These are phyloP conservation scores for Penicillium sclerotigenum DNA, from an alignment of 2,329 filamentous ascomycete species.

Conservation along the genomic window DNA sequence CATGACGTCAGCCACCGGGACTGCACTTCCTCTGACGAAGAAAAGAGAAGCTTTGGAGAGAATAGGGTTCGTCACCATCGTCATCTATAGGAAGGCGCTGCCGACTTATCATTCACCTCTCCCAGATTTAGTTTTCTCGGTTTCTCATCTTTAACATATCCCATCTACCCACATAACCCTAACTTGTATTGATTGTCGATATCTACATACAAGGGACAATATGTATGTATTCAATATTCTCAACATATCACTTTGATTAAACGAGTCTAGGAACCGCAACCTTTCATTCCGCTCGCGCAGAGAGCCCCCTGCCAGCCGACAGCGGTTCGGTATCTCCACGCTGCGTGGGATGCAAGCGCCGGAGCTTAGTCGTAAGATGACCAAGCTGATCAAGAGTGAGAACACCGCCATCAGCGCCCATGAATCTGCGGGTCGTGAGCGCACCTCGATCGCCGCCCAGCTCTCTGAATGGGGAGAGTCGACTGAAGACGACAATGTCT, in stretches of 20 bases:
- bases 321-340: slow-evolving; percentile 80
- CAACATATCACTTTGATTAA: neutral
- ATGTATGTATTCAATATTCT: slow-evolving; percentile 14
- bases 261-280: slow-evolving; percentile 40
- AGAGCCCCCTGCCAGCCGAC: slow-evolving; percentile 35
- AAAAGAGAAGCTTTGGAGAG: neutral
- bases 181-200: neutral
- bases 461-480: slow-evolving; percentile 95
- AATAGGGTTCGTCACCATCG: slow-evolving; percentile 18
- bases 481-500: slow-evolving; percentile 80
- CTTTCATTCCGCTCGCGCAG: slow-evolving; percentile 41
- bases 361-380: slow-evolving; percentile 83
- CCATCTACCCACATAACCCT: neutral
- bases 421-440: slow-evolving; percentile 80
- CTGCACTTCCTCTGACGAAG: slow-evolving; percentile 13
- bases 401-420: slow-evolving; percentile 84
- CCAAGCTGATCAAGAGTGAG: slow-evolving; percentile 89
- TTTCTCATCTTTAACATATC: neutral
- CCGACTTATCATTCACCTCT: neutral
- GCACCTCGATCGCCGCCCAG: slow-evolving; percentile 78
- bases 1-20: slow-evolving; percentile 32
- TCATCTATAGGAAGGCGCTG: slow-evolving; percentile 26
- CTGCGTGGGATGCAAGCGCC: slow-evolving; percentile 82
- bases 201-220: slow-evolving; percentile 4
- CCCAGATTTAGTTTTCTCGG: neutral